These are phyloP conservation scores for Trichomonas tenax DNA, from an alignment of 208 protist species.

Conservation along the genomic window DNA sequence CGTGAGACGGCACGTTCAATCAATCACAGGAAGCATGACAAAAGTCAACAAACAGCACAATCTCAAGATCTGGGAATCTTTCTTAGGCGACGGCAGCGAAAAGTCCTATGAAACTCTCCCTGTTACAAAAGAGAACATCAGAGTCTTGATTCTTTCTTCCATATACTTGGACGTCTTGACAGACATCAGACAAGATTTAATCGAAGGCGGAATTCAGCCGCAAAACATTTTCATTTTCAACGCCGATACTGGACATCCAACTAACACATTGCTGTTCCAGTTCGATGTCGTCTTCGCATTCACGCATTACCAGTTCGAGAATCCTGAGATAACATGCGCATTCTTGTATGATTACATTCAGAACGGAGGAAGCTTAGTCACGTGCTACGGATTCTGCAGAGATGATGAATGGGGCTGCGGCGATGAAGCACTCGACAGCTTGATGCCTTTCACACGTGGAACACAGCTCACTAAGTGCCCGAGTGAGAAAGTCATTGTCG, in stretches of 20 bases:
- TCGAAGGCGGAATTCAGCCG: neutral
- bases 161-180: neutral
- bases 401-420: slow-evolving; percentile 1
- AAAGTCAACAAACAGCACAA: neutral
- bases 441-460: neutral
- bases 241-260: neutral
- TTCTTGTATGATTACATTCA: neutral
- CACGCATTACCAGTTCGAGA: slow-evolving; percentile 3
- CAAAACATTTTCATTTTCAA: neutral
- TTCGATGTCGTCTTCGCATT: slow-evolving; percentile 11
- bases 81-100: neutral
- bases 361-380: neutral
- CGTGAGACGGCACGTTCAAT: neutral
- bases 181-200: neutral
- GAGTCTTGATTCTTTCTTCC: neutral
- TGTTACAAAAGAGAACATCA: neutral
- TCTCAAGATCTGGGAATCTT: neutral
- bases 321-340: neutral
- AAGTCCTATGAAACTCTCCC: neutral
- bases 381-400: neutral
- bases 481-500: neutral
- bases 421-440: neutral
- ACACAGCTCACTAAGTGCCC: neutral
- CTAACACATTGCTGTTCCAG: neutral
- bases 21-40: neutral